Evolutionary conservation across 2,329 filamentous ascomycete genomes (phyloP).

Genomic region (Nothopassalora personata): DNA sequence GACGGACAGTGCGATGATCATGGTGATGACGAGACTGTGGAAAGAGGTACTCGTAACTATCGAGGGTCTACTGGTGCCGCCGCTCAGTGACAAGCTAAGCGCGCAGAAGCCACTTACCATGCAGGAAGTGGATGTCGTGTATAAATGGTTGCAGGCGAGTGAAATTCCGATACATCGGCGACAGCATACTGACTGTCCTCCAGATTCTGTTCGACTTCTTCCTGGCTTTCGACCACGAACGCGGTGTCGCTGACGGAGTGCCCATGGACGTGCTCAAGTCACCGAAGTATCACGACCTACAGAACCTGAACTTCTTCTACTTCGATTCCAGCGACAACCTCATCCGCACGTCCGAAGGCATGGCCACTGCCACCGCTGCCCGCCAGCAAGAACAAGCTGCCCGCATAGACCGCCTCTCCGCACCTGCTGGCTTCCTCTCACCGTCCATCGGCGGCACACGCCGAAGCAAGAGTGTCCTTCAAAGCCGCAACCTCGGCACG

Average conservation of each 20-base stretch:
- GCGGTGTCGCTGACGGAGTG: conserved; percentile 77
- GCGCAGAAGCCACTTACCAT: conserved; percentile 75
- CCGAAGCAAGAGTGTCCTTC: conserved; percentile 65
- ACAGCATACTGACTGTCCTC: background rate
- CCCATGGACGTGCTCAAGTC: conserved; percentile 88
- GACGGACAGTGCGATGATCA: conserved; percentile 92
- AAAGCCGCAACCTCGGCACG: conserved; percentile 87
- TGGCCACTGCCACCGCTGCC: conserved; percentile 80
- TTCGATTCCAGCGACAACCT: conserved; percentile 87
- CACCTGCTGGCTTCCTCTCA: conserved; percentile 48
- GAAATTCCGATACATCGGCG: background rate
- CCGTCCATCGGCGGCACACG: conserved; percentile 53
- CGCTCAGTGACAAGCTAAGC: conserved; percentile 89
- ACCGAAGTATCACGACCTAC: conserved; percentile 96
- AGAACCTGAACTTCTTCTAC: conserved; percentile 97
- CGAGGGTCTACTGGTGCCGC: conserved; percentile 83
- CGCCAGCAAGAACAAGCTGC: conserved; percentile 57
- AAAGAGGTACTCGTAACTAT: conserved; percentile 94
- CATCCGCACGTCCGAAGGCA: conserved; percentile 90
- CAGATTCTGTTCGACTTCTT: conserved; percentile 84
- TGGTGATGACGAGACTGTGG: conserved; percentile 97
- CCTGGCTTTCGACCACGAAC: conserved; percentile 81
- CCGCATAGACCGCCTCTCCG: conserved; percentile 61
- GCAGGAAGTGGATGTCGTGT: conserved; percentile 89
- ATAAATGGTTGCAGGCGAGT: conserved; percentile 72